Base-by-base conservation (phyloP, 2,329 filamentous ascomycete genomes). In the Fulvia fulva region DNA sequence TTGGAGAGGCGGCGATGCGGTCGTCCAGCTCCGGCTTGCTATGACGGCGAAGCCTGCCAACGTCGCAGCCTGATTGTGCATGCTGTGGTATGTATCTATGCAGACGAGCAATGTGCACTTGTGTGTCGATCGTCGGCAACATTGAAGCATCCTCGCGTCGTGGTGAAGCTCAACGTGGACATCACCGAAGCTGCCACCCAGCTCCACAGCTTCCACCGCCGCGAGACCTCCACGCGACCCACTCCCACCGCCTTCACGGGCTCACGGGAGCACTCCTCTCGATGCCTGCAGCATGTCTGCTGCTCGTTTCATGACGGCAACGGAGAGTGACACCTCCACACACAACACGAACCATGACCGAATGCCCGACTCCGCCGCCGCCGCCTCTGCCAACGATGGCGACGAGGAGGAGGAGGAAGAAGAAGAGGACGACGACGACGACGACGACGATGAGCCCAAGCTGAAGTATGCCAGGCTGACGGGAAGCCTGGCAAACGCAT, bases 381-480 rank as follows among this genome's bases (percentile, higher is more conserved):
- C 63, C 46, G 46, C 53, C n/a, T 30, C 49, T 41, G 32, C 49
- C 47, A 53, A 58, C 63, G 67, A 69, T 3, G 69, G 69, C n/a
- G 69, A 71, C 3, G 61, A 65, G 22, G 62, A 54, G 6, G 65
- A 60, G 26, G 74, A 73, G 3, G 74, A 75, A 2, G 75, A 74
- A 0, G 80, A 80, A 0, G 86, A 87, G 0, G 88, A 91, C 0
- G 87, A 89, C 0, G 87, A 88, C 0, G 90, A 95, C 0, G 90
- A 92, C 0, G 91, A 94, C 2, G 92, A 97, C 5, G 93, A 97
- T 19, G 93, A 97, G 75, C 95, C 94, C 26, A 88, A 87, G 70
- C 83, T 99, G 68, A 99, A 99, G 76, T 97, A 97, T 73, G 88
- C 88, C 52, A 88, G 91, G 51, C 77, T 97, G 66, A 97, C 94